Conservation (phyloP, 2,329 filamentous ascomycete genomes). For the Periconia macrospinosa region DNA sequence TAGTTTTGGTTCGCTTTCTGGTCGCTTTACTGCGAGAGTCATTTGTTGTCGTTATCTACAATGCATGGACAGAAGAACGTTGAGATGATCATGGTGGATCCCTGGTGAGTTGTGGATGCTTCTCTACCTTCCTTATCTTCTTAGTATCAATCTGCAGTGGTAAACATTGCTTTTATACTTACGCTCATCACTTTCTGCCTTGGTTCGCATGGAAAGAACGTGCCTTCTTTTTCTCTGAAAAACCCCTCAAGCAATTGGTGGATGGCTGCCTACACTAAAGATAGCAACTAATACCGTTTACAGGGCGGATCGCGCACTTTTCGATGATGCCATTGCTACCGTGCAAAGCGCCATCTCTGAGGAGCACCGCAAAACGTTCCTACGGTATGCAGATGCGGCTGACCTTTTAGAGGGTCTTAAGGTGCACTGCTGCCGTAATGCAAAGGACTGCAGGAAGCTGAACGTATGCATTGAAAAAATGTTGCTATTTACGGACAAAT, state of each 20-base stretch:
- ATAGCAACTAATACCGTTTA: neutral
- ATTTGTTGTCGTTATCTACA: neutral
- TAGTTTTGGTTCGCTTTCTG: constrained; percentile 10
- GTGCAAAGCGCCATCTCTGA: constrained; percentile 22
- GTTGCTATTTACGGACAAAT: constrained; percentile 19
- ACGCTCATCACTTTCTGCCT: too few relatives aligned
- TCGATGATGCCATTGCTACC: constrained; percentile 22
- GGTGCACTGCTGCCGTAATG: constrained; percentile 8
- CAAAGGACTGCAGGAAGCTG: constrained; percentile 13
- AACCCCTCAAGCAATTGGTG: neutral
- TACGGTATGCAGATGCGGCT: constrained; percentile 13
- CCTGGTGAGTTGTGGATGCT: constrained; percentile 18
- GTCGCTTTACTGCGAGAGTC: neutral
- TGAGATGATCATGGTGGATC: constrained; percentile 28
- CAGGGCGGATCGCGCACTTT: constrained; percentile 19
- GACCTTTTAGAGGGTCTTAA: constrained; percentile 23
- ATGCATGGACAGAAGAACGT: constrained; percentile 7
- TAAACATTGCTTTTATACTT: too few relatives aligned
- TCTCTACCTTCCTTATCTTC: too few relatives aligned
- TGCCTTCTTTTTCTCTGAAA: too few relatives aligned
- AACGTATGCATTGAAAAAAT: constrained; percentile 21
- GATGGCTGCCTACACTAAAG: neutral
- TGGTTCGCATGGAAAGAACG: too few relatives aligned
- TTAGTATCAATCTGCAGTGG: too few relatives aligned
- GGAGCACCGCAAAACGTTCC: constrained; percentile 17